Evolutionary conservation across 305 asterid species (phyloP).

Genomic region (Fraxinus floribunda): DNA sequence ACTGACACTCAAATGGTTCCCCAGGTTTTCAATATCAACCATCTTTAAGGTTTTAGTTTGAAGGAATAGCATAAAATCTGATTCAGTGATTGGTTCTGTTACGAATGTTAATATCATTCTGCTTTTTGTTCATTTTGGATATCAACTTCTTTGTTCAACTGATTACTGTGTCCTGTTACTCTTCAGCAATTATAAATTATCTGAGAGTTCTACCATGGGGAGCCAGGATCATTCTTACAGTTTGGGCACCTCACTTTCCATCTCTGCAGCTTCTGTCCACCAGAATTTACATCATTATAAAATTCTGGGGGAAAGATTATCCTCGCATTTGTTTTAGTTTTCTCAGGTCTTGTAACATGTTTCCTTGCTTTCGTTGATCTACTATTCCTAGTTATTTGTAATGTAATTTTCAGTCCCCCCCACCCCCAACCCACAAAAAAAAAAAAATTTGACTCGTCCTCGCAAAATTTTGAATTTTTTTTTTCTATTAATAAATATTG

Average conservation of each 20-base stretch:
- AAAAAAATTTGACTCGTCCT: too few species aligned
- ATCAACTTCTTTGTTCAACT: neutral
- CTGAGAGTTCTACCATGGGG: neutral
- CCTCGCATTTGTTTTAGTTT: neutral
- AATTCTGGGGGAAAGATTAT: neutral
- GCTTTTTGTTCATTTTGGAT: neutral
- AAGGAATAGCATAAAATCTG: neutral
- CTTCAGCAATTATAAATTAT: neutral
- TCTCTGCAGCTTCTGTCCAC: neutral
- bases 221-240: neutral
- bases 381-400: too few species aligned
- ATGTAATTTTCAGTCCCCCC: too few species aligned
- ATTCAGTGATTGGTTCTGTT: neutral
- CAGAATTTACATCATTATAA: neutral
- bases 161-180: neutral
- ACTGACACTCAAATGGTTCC: neutral
- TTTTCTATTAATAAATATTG: too few species aligned
- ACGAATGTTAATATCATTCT: neutral
- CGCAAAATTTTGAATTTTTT: too few species aligned
- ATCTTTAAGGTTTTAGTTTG: neutral
- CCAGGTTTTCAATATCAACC: neutral
- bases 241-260: neutral
- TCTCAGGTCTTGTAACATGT: neutral
- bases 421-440: too few species aligned
- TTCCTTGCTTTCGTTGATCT: neutral